phyloP scores from a whole-genome alignment of 1,284 basidiomycete genomes.

The Vanrija sp. region DNA sequence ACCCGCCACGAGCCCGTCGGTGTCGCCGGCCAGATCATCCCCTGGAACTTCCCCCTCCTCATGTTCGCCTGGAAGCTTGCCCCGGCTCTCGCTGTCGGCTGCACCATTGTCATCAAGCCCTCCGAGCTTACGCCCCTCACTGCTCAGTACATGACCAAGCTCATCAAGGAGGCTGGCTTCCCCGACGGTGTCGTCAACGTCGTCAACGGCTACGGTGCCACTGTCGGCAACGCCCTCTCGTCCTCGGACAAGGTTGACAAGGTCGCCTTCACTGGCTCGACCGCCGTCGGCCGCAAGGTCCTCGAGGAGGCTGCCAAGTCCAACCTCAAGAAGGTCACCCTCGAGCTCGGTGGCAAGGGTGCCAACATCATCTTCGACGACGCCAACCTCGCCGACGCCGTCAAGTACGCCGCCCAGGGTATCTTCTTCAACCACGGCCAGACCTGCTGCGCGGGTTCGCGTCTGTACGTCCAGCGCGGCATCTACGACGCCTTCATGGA shows the following conservation, averaged over 20 bases:
- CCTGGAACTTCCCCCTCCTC: slow-evolving; percentile 64
- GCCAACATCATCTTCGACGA: slow-evolving; percentile 61
- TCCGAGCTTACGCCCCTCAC: slow-evolving; percentile 87
- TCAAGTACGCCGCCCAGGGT: slow-evolving; percentile 75
- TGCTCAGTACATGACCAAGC: slow-evolving; percentile 49
- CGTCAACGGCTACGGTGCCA: slow-evolving; percentile 61
- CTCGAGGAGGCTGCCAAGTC: slow-evolving; percentile 55
- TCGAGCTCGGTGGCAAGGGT: slow-evolving; percentile 91
- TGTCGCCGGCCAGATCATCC: slow-evolving; percentile 74
- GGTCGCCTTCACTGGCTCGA: slow-evolving; percentile 59
- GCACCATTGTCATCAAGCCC: slow-evolving; percentile 78
- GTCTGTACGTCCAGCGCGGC: slow-evolving; percentile 67
- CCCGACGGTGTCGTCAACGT: slow-evolving; percentile 69
- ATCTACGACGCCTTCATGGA: slow-evolving; percentile 65
- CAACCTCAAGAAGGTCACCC: slow-evolving; percentile 68
- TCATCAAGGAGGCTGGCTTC: slow-evolving; percentile 59
- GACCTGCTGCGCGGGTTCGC: slow-evolving; percentile 60
- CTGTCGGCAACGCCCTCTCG: slow-evolving; percentile 63
- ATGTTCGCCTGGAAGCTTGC: slow-evolving; percentile 80
- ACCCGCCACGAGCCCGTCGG: slow-evolving; percentile 91
- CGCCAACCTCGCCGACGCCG: slow-evolving; percentile 65
- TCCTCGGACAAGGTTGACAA: slow-evolving; percentile 53
- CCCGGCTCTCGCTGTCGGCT: slow-evolving; percentile 79
- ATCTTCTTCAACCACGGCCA: slow-evolving; percentile 66
- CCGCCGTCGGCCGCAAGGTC: slow-evolving; percentile 56